Percentiles rank a stretch among this genome's conserved stretches.
Evolutionary conservation across 2,329 filamentous ascomycete genomes (phyloP).

Genomic region (Fusarium paranaense): DNA sequence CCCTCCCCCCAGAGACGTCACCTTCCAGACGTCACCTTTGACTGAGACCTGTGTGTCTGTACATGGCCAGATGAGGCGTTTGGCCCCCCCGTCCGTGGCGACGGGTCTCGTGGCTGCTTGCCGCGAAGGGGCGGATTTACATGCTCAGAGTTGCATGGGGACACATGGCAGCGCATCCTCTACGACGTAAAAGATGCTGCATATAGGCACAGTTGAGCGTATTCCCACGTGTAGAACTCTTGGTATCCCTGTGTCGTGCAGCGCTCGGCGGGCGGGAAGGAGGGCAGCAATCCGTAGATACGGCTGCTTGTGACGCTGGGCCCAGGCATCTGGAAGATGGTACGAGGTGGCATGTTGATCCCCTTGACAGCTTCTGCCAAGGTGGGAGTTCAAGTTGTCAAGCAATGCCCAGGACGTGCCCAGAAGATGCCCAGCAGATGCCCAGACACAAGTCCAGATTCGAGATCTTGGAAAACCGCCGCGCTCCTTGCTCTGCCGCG

Average conservation of each 20-base stretch:
- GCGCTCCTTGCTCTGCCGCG: neutral
- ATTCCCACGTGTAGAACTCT: constrained; percentile 15
- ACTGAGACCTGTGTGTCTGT: neutral
- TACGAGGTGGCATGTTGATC: constrained; percentile 2
- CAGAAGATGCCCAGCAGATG: neutral
- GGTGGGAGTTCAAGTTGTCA: constrained; percentile 10
- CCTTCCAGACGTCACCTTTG: neutral
- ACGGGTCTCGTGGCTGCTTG: neutral
- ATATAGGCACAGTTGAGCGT: neutral
- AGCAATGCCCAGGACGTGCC: constrained; percentile 3
- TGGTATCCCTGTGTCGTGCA: neutral
- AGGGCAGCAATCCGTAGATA: neutral
- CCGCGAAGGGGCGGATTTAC: neutral
- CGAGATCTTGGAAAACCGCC: neutral
- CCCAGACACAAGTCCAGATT: constrained; percentile 9
- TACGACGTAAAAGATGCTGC: constrained; percentile 12
- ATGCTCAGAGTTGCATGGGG: constrained; percentile 5
- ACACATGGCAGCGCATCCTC: constrained; percentile 31
- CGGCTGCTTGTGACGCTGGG: neutral
- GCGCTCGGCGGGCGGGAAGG: neutral
- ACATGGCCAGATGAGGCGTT: neutral
- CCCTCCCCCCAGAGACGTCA: neutral
- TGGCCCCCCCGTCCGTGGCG: constrained; percentile 20
- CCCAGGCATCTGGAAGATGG: constrained; percentile 5
- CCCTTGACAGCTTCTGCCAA: constrained; percentile 6